These are phyloP conservation scores for Citrus sp. DNA, from an alignment of 345 rosid species.

Conservation along the genomic window DNA sequence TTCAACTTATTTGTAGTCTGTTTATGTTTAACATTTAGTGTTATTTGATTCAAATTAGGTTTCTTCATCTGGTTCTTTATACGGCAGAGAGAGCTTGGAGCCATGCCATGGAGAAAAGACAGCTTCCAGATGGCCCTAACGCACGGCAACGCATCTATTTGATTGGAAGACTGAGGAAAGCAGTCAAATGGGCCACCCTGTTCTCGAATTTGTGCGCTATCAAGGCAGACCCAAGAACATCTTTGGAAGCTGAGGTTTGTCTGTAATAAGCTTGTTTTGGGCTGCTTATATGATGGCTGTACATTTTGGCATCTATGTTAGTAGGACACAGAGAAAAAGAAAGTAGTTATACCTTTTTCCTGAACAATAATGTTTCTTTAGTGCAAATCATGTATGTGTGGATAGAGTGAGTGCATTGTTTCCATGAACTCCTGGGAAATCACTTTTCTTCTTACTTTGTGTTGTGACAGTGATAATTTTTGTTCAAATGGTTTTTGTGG, in stretches of 20 bases:
- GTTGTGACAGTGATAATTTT: not conserved
- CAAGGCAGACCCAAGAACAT: conserved; percentile 89
- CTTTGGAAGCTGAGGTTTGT: conserved; percentile 91
- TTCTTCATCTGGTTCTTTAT: conserved; percentile 87
- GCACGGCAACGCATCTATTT: conserved; percentile 78
- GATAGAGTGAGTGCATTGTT: not conserved
- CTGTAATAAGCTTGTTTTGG: conserved; percentile 12
- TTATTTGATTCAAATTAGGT: conserved; percentile 48
- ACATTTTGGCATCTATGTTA: not conserved
- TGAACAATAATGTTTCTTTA: not conserved
- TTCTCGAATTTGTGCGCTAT: conserved; percentile 72
- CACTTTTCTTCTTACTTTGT: not conserved
- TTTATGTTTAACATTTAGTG: conserved; percentile 7
- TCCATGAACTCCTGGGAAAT: not conserved
- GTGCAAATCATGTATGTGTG: not conserved
- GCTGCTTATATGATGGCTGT: not conserved
- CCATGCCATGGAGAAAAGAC: conserved; percentile 99
- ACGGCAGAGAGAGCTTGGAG: conserved; percentile 99
- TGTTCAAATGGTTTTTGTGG: not conserved
- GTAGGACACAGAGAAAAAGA: not conserved
- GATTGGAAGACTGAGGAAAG: conserved; percentile 93
- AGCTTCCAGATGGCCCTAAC: conserved; percentile 92
- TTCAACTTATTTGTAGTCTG: not conserved
- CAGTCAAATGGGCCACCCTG: conserved; percentile 87
- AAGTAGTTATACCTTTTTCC: not conserved